Conservation (phyloP, 2,329 filamentous ascomycete genomes). For the Aspergillus brunneoviolaceus region DNA sequence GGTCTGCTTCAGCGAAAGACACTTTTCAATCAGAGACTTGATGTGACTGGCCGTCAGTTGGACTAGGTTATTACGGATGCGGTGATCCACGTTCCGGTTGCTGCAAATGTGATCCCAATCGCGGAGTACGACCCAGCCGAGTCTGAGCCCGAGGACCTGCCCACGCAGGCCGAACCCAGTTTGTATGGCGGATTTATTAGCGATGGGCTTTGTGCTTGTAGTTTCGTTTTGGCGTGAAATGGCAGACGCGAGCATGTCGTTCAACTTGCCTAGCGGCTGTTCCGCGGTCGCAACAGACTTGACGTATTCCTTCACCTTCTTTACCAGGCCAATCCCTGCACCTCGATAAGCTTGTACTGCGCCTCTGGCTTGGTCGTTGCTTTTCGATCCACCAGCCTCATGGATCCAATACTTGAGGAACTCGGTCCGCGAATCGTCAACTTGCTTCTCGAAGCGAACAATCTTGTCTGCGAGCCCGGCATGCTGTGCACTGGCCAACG, state of each 20-base stretch:
- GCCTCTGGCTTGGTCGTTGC: not conserved
- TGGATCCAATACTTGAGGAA: not conserved
- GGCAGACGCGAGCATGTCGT: slow-evolving; percentile 6
- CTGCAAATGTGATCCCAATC: not conserved
- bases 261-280: slow-evolving; percentile 10
- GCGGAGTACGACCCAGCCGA: slow-evolving; percentile 3
- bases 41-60: not conserved
- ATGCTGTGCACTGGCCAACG: slow-evolving; percentile 1
- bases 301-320: not conserved
- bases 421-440: not conserved
- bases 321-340: not conserved
- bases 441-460: not conserved
- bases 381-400: not conserved
- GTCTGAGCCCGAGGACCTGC: not conserved
- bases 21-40: not conserved
- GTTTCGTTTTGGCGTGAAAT: not conserved
- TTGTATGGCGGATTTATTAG: not conserved
- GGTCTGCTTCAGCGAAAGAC: not conserved
- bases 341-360: not conserved
- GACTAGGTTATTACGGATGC: not conserved
- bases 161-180: slow-evolving; percentile 10
- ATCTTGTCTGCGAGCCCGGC: not conserved
- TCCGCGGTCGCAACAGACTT: slow-evolving; percentile 2
- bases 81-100: not conserved
- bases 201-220: not conserved